Percentiles rank a stretch among this genome's conserved stretches.
Evolutionary conservation across 108 stramenopile genomes (phyloP).

Genomic region (Schizochytrium sp.): DNA sequence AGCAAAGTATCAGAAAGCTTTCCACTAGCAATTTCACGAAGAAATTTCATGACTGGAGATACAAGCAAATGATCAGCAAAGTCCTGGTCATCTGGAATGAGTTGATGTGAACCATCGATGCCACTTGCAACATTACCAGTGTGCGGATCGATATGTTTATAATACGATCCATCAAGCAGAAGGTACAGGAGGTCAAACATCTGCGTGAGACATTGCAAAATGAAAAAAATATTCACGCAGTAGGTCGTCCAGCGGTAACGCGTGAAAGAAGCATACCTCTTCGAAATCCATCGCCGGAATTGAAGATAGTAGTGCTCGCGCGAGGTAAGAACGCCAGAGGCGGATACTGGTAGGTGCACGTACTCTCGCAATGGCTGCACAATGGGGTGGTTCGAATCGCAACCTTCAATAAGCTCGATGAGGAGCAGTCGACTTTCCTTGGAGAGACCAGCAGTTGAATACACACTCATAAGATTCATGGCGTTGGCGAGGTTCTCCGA

Average conservation of each 20-base stretch:
- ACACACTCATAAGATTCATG: slow-evolving; percentile 51
- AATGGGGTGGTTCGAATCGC: slow-evolving; percentile 4
- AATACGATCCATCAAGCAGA: slow-evolving; percentile 33
- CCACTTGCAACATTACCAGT: slow-evolving; percentile 11
- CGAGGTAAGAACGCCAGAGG: background rate
- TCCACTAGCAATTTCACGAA: slow-evolving; percentile 42
- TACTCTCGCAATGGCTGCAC: slow-evolving; percentile 54
- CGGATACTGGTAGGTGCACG: slow-evolving; percentile 12
- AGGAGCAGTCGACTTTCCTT: slow-evolving; percentile 43
- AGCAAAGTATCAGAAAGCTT: slow-evolving; percentile 26
- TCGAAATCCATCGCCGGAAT: slow-evolving; percentile 30
- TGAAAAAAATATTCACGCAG: slow-evolving; percentile 17
- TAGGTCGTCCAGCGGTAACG: slow-evolving; percentile 24
- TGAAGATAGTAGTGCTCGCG: slow-evolving; percentile 57
- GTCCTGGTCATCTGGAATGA: background rate
- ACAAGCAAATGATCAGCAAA: slow-evolving; percentile 30
- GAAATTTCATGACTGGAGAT: slow-evolving; percentile 52
- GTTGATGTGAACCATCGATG: background rate
- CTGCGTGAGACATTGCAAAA: slow-evolving; percentile 42
- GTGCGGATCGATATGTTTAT: slow-evolving; percentile 5
- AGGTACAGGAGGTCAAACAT: slow-evolving; percentile 54
- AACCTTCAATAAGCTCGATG: slow-evolving; percentile 29
- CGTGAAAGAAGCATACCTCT: background rate
- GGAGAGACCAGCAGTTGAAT: slow-evolving; percentile 42
- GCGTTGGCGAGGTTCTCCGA: slow-evolving; percentile 56